These are phyloP conservation scores for Fusarium sp. DNA, from an alignment of 2,329 filamentous ascomycete species.

Conservation along the genomic window DNA sequence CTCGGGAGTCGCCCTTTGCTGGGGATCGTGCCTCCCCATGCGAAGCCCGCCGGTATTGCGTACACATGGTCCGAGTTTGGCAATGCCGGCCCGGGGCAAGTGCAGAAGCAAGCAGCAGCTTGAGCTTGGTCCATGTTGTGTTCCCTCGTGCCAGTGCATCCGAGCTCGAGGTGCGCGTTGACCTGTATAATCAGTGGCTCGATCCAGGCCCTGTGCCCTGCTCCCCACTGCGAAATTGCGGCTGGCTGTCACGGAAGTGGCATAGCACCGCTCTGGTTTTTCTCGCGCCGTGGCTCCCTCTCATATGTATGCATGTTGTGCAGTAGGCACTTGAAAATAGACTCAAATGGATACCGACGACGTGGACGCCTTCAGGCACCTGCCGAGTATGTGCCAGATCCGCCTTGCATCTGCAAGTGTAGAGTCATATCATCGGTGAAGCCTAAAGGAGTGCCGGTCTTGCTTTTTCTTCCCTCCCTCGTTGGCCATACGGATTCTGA, in stretches of 20 bases:
- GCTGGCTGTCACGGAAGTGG: conserved; percentile 38
- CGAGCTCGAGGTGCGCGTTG: conserved; percentile 26
- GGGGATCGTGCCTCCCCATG: conserved; percentile 14
- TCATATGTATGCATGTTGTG: conserved; percentile 48
- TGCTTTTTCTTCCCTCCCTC: conserved; percentile 5
- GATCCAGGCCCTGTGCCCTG: conserved; percentile 26
- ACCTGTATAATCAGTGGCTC: conserved; percentile 31
- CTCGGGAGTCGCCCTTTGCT: conserved; percentile 30
- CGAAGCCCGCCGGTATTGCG: conserved; percentile 35
- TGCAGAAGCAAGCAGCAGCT: conserved; percentile 8
- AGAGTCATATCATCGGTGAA: conserved; percentile 45
- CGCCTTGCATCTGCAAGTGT: conserved; percentile 38
- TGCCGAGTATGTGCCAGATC: conserved; percentile 42
- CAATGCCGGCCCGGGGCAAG: conserved; percentile 32
- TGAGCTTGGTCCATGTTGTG: conserved; percentile 17
- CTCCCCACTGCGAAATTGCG: conserved; percentile 30
- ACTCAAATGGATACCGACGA: conserved; percentile 45
- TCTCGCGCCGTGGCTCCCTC: conserved; percentile 39
- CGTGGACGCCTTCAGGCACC: conserved; percentile 43
- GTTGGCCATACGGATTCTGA: conserved; percentile 4
- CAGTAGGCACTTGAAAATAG: conserved; percentile 44
- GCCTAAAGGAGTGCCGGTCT: conserved; percentile 34
- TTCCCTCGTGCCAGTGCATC: conserved; percentile 27
- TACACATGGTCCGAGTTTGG: conserved; percentile 24
- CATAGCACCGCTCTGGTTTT: conserved; percentile 37